Base-by-base conservation (phyloP, 192 early-diverging fungal genomes). In the Bifiguratus adelaidae region DNA sequence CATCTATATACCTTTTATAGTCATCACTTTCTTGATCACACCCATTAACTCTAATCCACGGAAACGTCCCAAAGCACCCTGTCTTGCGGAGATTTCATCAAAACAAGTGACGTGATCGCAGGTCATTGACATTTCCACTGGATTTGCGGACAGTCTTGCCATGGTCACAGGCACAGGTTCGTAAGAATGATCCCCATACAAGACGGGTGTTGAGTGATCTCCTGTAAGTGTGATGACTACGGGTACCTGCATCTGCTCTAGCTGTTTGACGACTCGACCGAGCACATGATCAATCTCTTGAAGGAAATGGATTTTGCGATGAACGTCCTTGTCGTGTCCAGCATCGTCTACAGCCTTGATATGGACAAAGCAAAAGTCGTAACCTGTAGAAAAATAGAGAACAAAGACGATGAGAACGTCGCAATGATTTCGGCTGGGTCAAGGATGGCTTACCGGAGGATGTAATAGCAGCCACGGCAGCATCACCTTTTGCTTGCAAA, bases 281-380 rank as follows among this genome's bases (percentile, higher is more conserved):
- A 52, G 20, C 50, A 52, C 42, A 16, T 22, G 2, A 28, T 52
- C 50, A 11, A 52, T 15, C n/a, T 42, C 30, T 52, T 52, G 37
- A 18, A 52, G 23, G 21, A 40, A 52, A 5, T 40, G 37, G 15
- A 40, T 0, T 21, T 61, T 61, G 12, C 48, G 48, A 5, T 48
- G 9, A 1, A 44, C 41, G 20, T 55, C 33, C 15, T 40, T 42
- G 36, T 61, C 59, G 46, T 61, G 59, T 2, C 59, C 59, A 19
- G 59, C 53, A 50, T 61, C 59, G 38, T 61, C 59, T 3, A 61
- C 59, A 18, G 59, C 59, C 32, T 61, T 61, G 23, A 61, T 44
- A 46, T 61, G 59, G 24, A 54, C 33, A 46, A 61, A 55, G 0
- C 59, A 51, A 61, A 61, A 61, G 28, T 61, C 59, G 20, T 61